A percentile compares a stretch with the other conserved stretches of the same genome.
These are phyloP conservation scores for Xylaria sp. DNA, from an alignment of 2,329 filamentous ascomycete genomes.

Conservation along the genomic window DNA sequence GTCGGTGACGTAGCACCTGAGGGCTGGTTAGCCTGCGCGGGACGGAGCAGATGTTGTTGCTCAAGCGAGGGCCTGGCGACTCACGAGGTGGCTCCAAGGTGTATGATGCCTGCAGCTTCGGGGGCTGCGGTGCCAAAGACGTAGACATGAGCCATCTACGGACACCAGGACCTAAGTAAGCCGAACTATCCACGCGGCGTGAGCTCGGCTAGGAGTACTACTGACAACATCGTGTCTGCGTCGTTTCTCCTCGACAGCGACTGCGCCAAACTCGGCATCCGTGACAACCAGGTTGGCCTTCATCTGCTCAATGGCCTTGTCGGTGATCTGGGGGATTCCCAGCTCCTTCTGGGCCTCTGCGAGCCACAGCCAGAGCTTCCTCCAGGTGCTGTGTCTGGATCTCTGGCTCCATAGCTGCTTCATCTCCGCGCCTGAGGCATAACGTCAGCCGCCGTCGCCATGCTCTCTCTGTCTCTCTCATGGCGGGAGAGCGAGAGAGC, in stretches of 20 bases:
- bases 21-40: no score
- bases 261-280: conserved; percentile 76
- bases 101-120: conserved; percentile 72
- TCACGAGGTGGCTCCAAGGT: conserved; percentile 66
- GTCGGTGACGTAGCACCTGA: no score
- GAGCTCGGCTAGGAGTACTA: no score
- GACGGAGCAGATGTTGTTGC: no score
- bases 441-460: no score
- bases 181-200: no score
- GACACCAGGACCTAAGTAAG: no score
- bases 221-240: conserved; percentile 68
- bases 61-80: no score
- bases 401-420: conserved; percentile 77
- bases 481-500: no score
- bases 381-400: conserved; percentile 57
- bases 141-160: no score
- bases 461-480: no score
- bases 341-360: conserved; percentile 82
- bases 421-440: conserved; percentile 75
- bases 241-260: conserved; percentile 74
- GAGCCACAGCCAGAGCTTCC: conserved; percentile 82
- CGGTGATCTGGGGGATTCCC: conserved; percentile 58
- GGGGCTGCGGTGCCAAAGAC: conserved; percentile 64
- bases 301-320: conserved; percentile 77
- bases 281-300: conserved; percentile 72